phyloP scores from a whole-genome alignment of 176 grass and related monocot species.

The Oryza nivara region DNA sequence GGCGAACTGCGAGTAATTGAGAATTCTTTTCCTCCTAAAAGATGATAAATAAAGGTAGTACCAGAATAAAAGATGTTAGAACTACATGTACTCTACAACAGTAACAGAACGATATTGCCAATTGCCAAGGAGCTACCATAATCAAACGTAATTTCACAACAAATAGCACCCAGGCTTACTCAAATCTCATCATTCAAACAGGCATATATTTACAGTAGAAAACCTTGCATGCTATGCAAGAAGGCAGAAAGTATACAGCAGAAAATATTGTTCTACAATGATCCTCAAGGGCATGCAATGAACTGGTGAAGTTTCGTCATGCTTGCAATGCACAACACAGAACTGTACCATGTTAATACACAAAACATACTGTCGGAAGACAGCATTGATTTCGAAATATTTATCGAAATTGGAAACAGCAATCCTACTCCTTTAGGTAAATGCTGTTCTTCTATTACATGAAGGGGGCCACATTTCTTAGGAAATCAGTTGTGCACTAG shows the following conservation, averaged over 20 bases:
- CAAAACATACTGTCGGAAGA: background rate
- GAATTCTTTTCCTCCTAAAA: background rate
- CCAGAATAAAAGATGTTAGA: background rate
- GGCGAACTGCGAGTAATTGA: background rate
- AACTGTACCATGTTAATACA: background rate
- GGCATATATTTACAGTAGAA: too few relatives aligned
- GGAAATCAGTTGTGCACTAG: background rate
- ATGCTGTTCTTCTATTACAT: background rate
- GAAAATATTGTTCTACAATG: background rate
- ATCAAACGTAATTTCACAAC: conserved; percentile 1
- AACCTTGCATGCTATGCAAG: too few relatives aligned
- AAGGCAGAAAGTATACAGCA: too few relatives aligned
- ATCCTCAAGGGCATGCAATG: conserved; percentile 13
- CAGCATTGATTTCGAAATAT: background rate
- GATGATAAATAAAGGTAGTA: background rate
- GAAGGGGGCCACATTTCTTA: background rate
- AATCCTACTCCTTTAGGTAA: conserved; percentile 14
- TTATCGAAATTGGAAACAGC: conserved; percentile 8
- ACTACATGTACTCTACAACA: background rate
- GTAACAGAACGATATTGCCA: background rate
- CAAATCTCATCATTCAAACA: background rate
- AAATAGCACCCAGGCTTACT: background rate
- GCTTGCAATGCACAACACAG: background rate
- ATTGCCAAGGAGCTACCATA: background rate
- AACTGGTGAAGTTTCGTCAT: background rate